Evolutionary conservation across 371 early-diverging fungal genomes (phyloP), one percentile per base, ranked within the genome.

Genomic region (Entomophthora muscae): DNA sequence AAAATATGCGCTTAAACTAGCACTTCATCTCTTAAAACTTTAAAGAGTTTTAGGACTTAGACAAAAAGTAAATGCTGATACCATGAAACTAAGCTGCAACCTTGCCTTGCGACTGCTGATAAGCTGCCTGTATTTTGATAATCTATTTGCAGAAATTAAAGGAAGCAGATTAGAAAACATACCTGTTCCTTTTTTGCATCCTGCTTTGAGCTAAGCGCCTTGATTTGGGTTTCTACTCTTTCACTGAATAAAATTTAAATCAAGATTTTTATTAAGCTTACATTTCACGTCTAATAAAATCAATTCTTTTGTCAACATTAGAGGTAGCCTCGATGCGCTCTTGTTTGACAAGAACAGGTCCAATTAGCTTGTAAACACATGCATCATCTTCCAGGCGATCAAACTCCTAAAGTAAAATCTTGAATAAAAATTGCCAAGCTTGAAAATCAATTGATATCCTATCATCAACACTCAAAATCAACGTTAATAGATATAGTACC

Each of bases 271-370:
- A 21, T 21, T 32, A 53, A 31, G 52, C 76, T 72, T 77, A 89
- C 91, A 93, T 90, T 78, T 97, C 95, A 5, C 74, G 75, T 28
- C 75, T 70, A 70, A 97, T 97, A 63, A 83, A 89, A 52, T 93
- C 90, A 62, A 97, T 80, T 64, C 98, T 87, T 78, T 94, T 94
- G 68, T 85, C 83, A 26, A 97, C 94, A 66, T 95, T 95, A 30
- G 81, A 70, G 21, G 67, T 72, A 27, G 98, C 94, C 72, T 97
- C 98, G 1, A 72, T 66, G 64, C 76, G 79, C 10, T 93, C 95
- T 72, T 96, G 95, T 75, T 88, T 91, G 17, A 94, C 89, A 24
- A 97, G 78, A 23, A 93, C 95, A 33, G 98, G 95, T 0, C 95
- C 98, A 65, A 93, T 86, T 64, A 95, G 75, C 70, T 97, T 97